Percentiles rank a stretch among this genome's conserved stretches.
phyloP scores from a whole-genome alignment of 192 early-diverging fungal genomes.

The Coemansia pectinata region DNA sequence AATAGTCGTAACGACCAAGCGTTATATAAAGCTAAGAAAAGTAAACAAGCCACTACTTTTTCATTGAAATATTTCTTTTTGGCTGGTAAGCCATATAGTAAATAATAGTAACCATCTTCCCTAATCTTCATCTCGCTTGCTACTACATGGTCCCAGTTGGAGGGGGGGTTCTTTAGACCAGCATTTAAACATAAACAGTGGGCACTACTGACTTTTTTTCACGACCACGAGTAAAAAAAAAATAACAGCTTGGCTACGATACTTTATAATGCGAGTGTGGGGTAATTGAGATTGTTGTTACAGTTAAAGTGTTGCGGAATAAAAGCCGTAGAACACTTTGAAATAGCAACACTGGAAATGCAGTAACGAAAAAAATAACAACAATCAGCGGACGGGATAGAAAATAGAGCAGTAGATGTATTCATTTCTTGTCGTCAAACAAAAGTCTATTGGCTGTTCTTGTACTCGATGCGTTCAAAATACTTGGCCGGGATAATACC shows the following conservation, averaged over 20 bases:
- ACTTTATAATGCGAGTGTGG: neutral
- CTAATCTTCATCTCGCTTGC: neutral
- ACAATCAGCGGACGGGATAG: neutral
- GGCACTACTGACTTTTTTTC: neutral
- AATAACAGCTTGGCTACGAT: neutral
- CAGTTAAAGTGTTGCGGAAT: conserved; percentile 3
- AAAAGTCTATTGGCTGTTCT: neutral
- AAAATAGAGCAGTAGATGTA: neutral
- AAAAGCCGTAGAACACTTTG: neutral
- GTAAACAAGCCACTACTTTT: neutral
- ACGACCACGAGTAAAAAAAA: neutral
- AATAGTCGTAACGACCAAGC: neutral
- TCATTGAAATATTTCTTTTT: neutral
- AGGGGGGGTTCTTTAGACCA: neutral
- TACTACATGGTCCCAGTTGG: neutral
- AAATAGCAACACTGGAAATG: neutral
- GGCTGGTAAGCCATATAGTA: neutral
- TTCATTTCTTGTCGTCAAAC: neutral
- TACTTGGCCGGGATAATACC: conserved; percentile 68
- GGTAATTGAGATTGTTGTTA: neutral
- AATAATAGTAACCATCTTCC: conserved; percentile 2
- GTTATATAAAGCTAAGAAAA: neutral
- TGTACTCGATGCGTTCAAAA: conserved; percentile 61
- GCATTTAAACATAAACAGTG: neutral
- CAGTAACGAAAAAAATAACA: neutral